Conservation (phyloP, 805 yeast genomes). For the Kuraishia molischiana region DNA sequence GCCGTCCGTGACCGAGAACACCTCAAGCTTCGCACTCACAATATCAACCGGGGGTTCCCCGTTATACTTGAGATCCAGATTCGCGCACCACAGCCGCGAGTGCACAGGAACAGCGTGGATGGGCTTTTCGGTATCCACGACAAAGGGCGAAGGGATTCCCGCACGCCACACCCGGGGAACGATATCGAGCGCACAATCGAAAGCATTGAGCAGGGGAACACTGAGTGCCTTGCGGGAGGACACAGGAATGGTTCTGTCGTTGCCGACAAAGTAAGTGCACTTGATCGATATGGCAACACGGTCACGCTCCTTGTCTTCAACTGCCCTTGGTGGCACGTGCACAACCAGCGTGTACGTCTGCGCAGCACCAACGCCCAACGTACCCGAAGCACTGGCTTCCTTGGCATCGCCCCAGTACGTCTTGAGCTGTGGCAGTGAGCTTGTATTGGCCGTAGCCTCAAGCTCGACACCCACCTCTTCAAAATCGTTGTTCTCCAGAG, state of each 20-base stretch:
- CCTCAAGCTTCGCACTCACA: background rate
- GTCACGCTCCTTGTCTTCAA: background rate
- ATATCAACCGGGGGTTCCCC: conserved; percentile 6
- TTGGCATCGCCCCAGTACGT: background rate
- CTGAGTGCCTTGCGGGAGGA: conserved; percentile 11
- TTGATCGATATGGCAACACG: conserved; percentile 9
- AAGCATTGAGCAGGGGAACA: conserved; percentile 20
- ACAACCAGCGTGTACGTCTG: background rate
- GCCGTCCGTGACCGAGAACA: background rate
- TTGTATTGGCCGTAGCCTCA: background rate
- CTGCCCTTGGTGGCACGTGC: background rate
- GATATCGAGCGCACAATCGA: conserved; percentile 17
- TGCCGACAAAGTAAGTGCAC: conserved; percentile 16
- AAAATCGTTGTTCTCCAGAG: conserved; percentile 19
- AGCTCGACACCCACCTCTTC: conserved; percentile 21
- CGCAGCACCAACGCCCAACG: background rate
- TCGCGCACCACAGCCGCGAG: conserved; percentile 25
- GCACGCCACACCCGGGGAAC: conserved; percentile 19
- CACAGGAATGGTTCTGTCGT: conserved; percentile 19
- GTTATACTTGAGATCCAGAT: conserved; percentile 19
- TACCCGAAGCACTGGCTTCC: background rate
- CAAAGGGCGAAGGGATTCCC: conserved; percentile 19
- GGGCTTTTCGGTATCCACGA: conserved; percentile 4
- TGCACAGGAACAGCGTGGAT: conserved; percentile 16
- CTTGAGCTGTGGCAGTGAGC: background rate